These are phyloP conservation scores for Eutypella sp. DNA, from an alignment of 2,329 filamentous ascomycete species.

Conservation along the genomic window DNA sequence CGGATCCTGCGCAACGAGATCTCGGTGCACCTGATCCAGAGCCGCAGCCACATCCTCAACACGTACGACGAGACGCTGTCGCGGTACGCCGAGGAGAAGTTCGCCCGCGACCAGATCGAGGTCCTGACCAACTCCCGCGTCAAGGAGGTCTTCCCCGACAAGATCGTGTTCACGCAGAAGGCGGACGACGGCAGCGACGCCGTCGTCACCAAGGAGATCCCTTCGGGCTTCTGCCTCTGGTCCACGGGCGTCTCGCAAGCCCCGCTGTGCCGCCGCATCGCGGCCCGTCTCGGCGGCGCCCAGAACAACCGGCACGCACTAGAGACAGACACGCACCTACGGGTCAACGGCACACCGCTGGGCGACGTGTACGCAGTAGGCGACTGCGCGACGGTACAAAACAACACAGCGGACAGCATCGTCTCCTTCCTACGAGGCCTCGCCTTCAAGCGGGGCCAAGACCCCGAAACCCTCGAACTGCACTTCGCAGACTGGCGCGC, in stretches of 20 bases:
- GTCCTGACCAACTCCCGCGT: conserved; percentile 91
- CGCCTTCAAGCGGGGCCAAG: conserved; percentile 86
- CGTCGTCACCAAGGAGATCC: conserved; percentile 82
- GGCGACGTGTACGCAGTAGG: conserved; percentile 96
- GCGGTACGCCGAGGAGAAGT: conserved; percentile 84
- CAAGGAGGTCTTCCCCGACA: conserved; percentile 77
- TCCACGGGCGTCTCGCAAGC: conserved; percentile 92
- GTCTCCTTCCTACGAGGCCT: conserved; percentile 83
- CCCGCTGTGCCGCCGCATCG: conserved; percentile 70
- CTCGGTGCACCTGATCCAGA: conserved; percentile 95
- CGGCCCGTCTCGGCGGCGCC: conserved; percentile 65
- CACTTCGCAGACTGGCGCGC: conserved; percentile 84
- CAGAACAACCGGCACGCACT: conserved; percentile 90
- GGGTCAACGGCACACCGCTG: conserved; percentile 79
- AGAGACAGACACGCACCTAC: conserved; percentile 90
- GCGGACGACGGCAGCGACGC: conserved; percentile 65
- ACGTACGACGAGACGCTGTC: conserved; percentile 96
- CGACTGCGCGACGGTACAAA: conserved; percentile 94
- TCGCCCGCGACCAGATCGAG: conserved; percentile 85
- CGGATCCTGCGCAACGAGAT: conserved; percentile 93
- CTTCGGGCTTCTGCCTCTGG: conserved; percentile 95
- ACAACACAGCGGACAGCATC: conserved; percentile 90
- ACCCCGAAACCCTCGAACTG: conserved; percentile 82
- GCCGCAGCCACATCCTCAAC: conserved; percentile 89
- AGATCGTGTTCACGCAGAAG: conserved; percentile 85